Conservation (phyloP, 192 early-diverging fungal species). For the Backusella psychrophila region DNA sequence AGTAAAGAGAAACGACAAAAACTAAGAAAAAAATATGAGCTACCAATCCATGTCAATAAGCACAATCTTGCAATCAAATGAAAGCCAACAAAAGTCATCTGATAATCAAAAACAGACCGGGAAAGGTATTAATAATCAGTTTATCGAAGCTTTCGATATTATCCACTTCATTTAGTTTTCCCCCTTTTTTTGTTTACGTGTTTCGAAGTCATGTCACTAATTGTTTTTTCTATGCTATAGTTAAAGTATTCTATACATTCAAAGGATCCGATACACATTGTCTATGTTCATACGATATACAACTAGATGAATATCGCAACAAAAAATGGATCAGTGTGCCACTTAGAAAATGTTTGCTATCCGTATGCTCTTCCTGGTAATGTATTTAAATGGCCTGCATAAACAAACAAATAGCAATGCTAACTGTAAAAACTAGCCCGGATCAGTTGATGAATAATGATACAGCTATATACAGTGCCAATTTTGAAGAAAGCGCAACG, state of each 20-base stretch:
- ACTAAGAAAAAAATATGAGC: constrained; percentile 1
- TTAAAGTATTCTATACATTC: constrained; percentile 20
- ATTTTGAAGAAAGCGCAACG: constrained; percentile 21
- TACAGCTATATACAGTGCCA: constrained; percentile 28
- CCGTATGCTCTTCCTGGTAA: constrained; percentile 23
- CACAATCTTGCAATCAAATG: constrained; percentile 14
- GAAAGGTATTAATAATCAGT: constrained; percentile 16
- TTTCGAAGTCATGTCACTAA: background rate
- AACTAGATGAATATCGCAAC: constrained; percentile 1
- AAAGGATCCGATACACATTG: constrained; percentile 20
- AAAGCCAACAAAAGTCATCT: background rate
- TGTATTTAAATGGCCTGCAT: background rate
- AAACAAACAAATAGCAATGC: background rate
- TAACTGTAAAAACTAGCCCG: constrained; percentile 8
- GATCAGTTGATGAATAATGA: constrained; percentile 24
- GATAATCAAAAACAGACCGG: constrained; percentile 4
- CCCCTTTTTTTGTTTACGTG: constrained; percentile 4
- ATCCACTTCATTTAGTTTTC: background rate
- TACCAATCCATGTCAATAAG: constrained; percentile 18
- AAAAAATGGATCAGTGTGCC: constrained; percentile 19
- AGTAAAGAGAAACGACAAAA: background rate
- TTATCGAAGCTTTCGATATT: background rate
- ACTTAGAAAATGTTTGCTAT: constrained; percentile 14
- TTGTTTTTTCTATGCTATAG: background rate
- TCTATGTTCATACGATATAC: constrained; percentile 16